These are phyloP conservation scores for Talaromyces sp. DNA, from an alignment of 2,329 filamentous ascomycete genomes.

Conservation along the genomic window DNA sequence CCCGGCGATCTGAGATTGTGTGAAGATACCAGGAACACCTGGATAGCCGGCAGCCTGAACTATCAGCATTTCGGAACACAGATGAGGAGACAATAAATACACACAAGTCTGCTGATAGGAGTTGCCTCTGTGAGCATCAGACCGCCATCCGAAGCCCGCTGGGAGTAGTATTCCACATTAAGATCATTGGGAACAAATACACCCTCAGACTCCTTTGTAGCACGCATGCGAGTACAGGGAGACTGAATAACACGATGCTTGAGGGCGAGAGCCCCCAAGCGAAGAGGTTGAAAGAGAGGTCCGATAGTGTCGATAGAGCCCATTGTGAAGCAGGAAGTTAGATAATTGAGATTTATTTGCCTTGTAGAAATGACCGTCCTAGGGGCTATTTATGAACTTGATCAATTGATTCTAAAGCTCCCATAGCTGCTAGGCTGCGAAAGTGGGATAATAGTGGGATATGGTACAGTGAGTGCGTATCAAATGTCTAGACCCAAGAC, in stretches of 20 bases:
- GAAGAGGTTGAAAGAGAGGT: conserved; percentile 41
- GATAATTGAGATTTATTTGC: background rate
- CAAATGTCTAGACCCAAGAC: background rate
- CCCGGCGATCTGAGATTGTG: conserved; percentile 31
- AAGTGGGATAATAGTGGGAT: conserved; percentile 19
- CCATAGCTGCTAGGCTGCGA: conserved; percentile 1
- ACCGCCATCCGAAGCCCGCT: conserved; percentile 37
- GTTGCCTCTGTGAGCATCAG: conserved; percentile 40
- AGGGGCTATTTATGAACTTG: conserved; percentile 1
- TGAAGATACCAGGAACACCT: conserved; percentile 35
- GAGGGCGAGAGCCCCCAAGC: conserved; percentile 26
- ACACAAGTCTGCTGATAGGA: conserved; percentile 32
- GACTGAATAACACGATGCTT: conserved; percentile 32
- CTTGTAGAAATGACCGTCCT: background rate
- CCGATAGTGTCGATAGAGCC: conserved; percentile 26
- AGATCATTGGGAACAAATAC: conserved; percentile 34
- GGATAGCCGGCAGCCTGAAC: conserved; percentile 32
- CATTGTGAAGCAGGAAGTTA: conserved; percentile 20
- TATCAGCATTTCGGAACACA: background rate
- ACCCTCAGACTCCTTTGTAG: conserved; percentile 31
- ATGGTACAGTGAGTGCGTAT: background rate
- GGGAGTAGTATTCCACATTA: conserved; percentile 34
- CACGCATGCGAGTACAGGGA: conserved; percentile 32
- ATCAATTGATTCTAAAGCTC: background rate
- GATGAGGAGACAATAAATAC: background rate